Base-by-base conservation (phyloP, 208 protist species). In the Leishmania major region DNA sequence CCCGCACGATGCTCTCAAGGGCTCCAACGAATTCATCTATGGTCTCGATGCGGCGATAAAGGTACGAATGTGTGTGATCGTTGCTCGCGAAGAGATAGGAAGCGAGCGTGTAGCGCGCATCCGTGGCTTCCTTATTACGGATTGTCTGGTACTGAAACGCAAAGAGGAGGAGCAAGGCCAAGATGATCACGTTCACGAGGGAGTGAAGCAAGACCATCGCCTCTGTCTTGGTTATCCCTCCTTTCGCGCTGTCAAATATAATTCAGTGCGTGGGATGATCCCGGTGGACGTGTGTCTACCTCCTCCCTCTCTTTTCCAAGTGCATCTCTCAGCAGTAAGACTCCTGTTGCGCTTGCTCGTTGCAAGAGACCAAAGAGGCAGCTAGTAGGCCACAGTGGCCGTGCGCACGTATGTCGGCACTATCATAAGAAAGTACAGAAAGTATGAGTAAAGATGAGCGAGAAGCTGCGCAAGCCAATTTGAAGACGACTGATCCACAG, bases 21-120 rank as follows among this genome's bases (percentile, higher is more conserved):
- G 83, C 77, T 45, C 37, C 64, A 3, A 92, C 77, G 80, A 93
- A 89, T 70, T 93, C 90, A 74, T 92, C 88, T 28, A 89, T 82
- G 2, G 85, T 89, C 69, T 90, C 84, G 69, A 89, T 85, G 51
- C 84, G 77, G 19, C 72, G 85, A 57, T 84, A 51, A 25, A 87
- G 81, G 35, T 77, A 83, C 31, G 35, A 66, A 25, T 51, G 51
- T 51, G 75, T 87, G 80, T 81, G 84, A 28, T 87, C 84, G 53
- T 83, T 76, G 71, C 84, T 81, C 25, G 76, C 78, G 80, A 91
- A 90, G 4, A 93, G 79, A 67, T 87, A 90, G 45, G 79, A 83
- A 7, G 87, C 83, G 31, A 92, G 70, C 31, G 85, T 85, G 86
- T 88, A 85, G 47, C 81, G 81, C 47, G 79, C 83, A 78, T 90